Percentiles rank a stretch among this genome's conserved stretches.
Conservation (phyloP, 441 rosid genomes). For the Bocquillonia castaneifolia region DNA sequence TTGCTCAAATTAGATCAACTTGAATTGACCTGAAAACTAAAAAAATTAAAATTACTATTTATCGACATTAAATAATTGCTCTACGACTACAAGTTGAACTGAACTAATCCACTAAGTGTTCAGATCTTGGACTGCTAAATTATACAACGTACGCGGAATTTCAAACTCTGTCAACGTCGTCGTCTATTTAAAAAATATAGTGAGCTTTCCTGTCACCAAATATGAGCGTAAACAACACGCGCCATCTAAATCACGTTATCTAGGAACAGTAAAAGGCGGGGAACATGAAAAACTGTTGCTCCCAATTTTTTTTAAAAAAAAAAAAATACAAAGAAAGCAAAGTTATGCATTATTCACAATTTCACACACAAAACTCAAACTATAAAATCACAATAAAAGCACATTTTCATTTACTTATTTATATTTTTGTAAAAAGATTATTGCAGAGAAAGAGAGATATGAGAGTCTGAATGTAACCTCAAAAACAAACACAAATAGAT, state of each 20-base stretch:
- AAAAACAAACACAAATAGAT: constrained; percentile 24
- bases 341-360: too few species aligned
- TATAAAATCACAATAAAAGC: background rate
- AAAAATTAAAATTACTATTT: too few species aligned
- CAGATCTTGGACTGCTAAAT: too few species aligned
- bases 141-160: too few species aligned
- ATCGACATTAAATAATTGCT: too few species aligned
- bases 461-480: constrained; percentile 27
- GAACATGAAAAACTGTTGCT: constrained; percentile 18
- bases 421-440: background rate
- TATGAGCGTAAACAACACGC: constrained; percentile 21
- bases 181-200: constrained; percentile 2
- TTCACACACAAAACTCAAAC: too few species aligned
- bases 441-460: background rate
- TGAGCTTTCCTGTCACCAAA: background rate
- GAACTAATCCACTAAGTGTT: too few species aligned
- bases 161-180: background rate
- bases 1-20: too few species aligned
- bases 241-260: constrained; percentile 34
- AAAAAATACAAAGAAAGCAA: background rate
- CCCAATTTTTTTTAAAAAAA: constrained; percentile 17
- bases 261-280: constrained; percentile 39
- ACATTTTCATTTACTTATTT: background rate
- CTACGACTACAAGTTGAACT: too few species aligned
- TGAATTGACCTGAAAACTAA: too few species aligned